These are phyloP conservation scores for Solanum habrochaites DNA, from an alignment of 257 asterid genomes.

Conservation along the genomic window DNA sequence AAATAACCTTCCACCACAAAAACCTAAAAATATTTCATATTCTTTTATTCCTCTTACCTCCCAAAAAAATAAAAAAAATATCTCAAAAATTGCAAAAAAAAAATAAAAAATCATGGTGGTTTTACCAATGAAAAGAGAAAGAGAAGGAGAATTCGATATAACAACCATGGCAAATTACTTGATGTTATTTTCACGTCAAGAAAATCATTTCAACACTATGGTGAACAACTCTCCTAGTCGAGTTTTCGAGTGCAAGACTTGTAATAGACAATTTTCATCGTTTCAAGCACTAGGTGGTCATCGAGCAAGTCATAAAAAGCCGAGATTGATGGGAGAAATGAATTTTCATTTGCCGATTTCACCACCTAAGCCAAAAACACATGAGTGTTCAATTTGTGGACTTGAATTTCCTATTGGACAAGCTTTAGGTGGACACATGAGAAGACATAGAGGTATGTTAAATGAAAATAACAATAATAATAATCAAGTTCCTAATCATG, in stretches of 20 bases:
- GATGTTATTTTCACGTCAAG: slow-evolving; percentile 21
- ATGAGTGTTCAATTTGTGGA: slow-evolving; percentile 55
- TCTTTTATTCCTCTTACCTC: background rate
- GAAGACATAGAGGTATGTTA: slow-evolving; percentile 37
- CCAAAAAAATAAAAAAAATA: background rate
- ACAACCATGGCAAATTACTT: slow-evolving; percentile 35
- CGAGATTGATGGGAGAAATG: slow-evolving; percentile 19
- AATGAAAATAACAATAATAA: background rate
- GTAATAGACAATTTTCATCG: slow-evolving; percentile 49
- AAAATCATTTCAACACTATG: background rate
- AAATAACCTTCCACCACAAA: background rate
- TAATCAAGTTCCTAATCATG: slow-evolving; percentile 8
- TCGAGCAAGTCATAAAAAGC: slow-evolving; percentile 71
- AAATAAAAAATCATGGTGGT: background rate
- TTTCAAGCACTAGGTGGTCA: slow-evolving; percentile 82
- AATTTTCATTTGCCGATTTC: slow-evolving; percentile 1
- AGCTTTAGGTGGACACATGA: slow-evolving; percentile 68
- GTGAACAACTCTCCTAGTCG: background rate
- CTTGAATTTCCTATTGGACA: slow-evolving; percentile 8
- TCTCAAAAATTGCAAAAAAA: background rate
- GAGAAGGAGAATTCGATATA: slow-evolving; percentile 10
- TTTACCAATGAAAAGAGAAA: slow-evolving; percentile 19
- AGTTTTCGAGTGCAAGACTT: slow-evolving; percentile 56
- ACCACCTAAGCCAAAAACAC: slow-evolving; percentile 49
- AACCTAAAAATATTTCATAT: background rate